Percentiles rank a stretch among this genome's conserved stretches.
Conservation (phyloP, 352 stramenopile species). For the Pelagophyceae sp. region DNA sequence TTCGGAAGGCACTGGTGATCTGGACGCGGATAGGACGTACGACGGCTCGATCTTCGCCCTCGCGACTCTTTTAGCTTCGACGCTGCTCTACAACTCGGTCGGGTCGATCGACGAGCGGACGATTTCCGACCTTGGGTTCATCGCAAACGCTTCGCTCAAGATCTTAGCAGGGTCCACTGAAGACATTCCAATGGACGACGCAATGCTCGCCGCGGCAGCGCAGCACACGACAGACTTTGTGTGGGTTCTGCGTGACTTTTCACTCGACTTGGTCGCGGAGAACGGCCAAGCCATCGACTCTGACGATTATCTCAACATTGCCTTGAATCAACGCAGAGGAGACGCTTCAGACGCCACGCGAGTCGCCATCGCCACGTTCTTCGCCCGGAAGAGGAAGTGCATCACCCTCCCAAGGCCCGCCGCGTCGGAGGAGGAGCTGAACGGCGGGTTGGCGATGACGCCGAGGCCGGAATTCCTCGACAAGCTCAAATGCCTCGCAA, state of each 20-base stretch:
- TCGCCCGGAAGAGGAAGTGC: constrained; percentile 52
- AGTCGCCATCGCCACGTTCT: constrained; percentile 68
- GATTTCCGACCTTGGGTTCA: constrained; percentile 66
- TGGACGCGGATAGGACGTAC: constrained; percentile 56
- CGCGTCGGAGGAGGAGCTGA: constrained; percentile 58
- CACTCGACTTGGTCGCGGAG: constrained; percentile 67
- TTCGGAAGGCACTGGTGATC: constrained; percentile 60
- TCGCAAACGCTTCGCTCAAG: constrained; percentile 59
- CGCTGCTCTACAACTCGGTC: constrained; percentile 73
- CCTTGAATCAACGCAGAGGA: constrained; percentile 41
- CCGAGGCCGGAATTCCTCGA: constrained; percentile 62
- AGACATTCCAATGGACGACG: constrained; percentile 14
- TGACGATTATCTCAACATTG: constrained; percentile 65
- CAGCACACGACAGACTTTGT: constrained; percentile 61
- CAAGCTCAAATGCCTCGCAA: constrained; percentile 53
- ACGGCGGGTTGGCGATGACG: constrained; percentile 53
- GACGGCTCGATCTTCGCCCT: constrained; percentile 71
- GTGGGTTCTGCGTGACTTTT: constrained; percentile 75
- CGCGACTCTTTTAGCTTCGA: constrained; percentile 64
- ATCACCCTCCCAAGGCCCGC: constrained; percentile 66
- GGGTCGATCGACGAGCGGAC: constrained; percentile 68
- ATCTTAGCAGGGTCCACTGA: constrained; percentile 14
- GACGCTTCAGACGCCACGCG: constrained; percentile 51
- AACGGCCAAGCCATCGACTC: constrained; percentile 63
- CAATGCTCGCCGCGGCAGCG: constrained; percentile 40